Percentiles rank a stretch among this genome's conserved stretches.
phyloP scores from a whole-genome alignment of 768 basidiomycete genomes.

The Psilocybe sp. region DNA sequence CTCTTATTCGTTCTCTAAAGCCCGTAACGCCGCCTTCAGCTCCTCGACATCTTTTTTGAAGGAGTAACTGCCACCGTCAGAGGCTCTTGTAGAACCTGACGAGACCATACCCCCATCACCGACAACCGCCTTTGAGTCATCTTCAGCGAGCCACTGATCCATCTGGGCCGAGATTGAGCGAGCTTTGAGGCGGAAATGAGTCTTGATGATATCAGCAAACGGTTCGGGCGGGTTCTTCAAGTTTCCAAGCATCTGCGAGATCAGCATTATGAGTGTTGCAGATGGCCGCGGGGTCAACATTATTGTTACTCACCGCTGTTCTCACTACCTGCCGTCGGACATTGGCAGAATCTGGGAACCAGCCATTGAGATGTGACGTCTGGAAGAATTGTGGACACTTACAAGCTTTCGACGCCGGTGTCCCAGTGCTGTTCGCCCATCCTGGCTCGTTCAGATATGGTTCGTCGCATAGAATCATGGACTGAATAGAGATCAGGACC shows the following conservation, averaged over 20 bases:
- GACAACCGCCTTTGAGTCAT: conserved; percentile 63
- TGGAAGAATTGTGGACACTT: conserved; percentile 22
- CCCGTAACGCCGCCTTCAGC: conserved; percentile 52
- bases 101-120: conserved; percentile 50
- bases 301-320: conserved; percentile 62
- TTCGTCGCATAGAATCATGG: conserved; percentile 94
- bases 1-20: too few species aligned
- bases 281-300: not conserved
- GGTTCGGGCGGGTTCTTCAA: conserved; percentile 81
- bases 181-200: conserved; percentile 89
- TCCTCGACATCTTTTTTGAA: conserved; percentile 72
- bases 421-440: conserved; percentile 73
- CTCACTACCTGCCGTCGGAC: conserved; percentile 89
- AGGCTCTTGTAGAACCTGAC: conserved; percentile 26
- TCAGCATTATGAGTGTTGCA: conserved; percentile 1
- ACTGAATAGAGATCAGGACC: conserved; percentile 93
- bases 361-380: conserved; percentile 1
- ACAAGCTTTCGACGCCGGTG: conserved; percentile 77
- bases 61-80: conserved; percentile 50
- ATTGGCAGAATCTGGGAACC: conserved; percentile 76
- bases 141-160: conserved; percentile 71
- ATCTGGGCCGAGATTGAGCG: conserved; percentile 66
- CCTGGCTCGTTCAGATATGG: conserved; percentile 94
- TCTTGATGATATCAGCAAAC: conserved; percentile 83
- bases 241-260: conserved; percentile 75